Evolutionary conservation across 345 rosid species (phyloP), one percentile per base, ranked within the genome.

Genomic region (Euphorbia tirucalli): DNA sequence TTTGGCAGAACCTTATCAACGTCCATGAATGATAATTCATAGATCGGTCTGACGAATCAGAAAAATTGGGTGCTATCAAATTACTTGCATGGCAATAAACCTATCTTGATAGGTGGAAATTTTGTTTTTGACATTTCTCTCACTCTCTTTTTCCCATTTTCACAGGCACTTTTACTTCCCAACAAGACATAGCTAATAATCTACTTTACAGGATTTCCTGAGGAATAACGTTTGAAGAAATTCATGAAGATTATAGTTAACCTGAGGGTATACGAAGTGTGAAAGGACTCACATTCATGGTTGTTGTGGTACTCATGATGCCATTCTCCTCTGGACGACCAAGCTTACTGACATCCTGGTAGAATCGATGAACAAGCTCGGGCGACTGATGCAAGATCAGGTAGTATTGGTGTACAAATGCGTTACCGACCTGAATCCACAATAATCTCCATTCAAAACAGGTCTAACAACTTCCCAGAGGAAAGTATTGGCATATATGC

Each of bases 401-500:
- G 88, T 93, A 96, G 79, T 96, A 96, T 66, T 93, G 99, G 73
- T 88, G 97, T 66, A 91, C 99, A 81, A 96, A 96, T 2, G 98
- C 97, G 82, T 89, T 89, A 25, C 94, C 96, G 50, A 96, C 96
- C 99, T 95, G 77, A 8, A 61, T 16, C 25, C 61, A 80, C 4
- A 35, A 52, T 2, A 57, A 57, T 11, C 13, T 28, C 28, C 72
- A 52, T 22, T 49, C 64, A 28, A 16, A 65, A 67, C 21, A 30
- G 13, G 4, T 44, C 21, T 9, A 65, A 59, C 56, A 7, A 35
- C 16, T 46, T 30, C 46, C 48, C 11, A 30, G 52, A 24, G 43
- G 24, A 58, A 24, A 35, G 24, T 39, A 5, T 7, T 7, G 25
- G 19, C 9, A 69, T 3, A 60, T 22, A 49, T 11, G 41, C 46